Conservation (phyloP, 2,329 filamentous ascomycete species). For the Fusarium odoratissimum region DNA sequence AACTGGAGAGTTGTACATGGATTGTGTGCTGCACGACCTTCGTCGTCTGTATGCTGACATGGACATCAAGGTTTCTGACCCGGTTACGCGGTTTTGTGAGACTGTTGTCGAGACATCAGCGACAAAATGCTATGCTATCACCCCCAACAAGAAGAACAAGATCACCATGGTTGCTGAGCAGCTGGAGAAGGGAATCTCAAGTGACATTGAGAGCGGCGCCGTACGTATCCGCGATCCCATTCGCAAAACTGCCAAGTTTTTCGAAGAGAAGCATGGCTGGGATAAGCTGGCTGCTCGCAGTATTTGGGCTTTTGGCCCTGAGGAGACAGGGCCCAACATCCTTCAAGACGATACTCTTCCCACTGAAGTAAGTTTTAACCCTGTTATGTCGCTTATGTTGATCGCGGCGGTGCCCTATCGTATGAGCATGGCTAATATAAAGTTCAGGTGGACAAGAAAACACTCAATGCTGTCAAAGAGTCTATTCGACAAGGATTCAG, state of each 20-base stretch:
- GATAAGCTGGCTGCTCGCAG: constrained; percentile 93
- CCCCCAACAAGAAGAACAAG: constrained; percentile 99
- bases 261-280: constrained; percentile 97
- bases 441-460: constrained; percentile 84
- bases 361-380: constrained; percentile 71
- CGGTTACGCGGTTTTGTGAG: constrained; percentile 96
- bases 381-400: not conserved
- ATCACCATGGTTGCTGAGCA: constrained; percentile 99
- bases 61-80: constrained; percentile 99
- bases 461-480: constrained; percentile 87
- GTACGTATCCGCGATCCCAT: constrained; percentile 95
- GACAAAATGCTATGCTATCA: constrained; percentile 97
- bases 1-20: constrained; percentile 99
- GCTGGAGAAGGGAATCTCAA: constrained; percentile 91
- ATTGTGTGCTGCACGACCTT: constrained; percentile 95
- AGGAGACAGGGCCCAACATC: constrained; percentile 94
- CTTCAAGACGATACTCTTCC: constrained; percentile 96
- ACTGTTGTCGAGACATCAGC: constrained; percentile 97
- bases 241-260: constrained; percentile 94
- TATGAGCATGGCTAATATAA: constrained; percentile 7
- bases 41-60: constrained; percentile 96
- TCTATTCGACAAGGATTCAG: constrained; percentile 95
- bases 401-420: constrained; percentile 6
- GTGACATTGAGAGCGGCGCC: constrained; percentile 90
- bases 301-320: constrained; percentile 98